Base-by-base conservation (phyloP, 306 rosid genomes). In the Myrica gale region DNA sequence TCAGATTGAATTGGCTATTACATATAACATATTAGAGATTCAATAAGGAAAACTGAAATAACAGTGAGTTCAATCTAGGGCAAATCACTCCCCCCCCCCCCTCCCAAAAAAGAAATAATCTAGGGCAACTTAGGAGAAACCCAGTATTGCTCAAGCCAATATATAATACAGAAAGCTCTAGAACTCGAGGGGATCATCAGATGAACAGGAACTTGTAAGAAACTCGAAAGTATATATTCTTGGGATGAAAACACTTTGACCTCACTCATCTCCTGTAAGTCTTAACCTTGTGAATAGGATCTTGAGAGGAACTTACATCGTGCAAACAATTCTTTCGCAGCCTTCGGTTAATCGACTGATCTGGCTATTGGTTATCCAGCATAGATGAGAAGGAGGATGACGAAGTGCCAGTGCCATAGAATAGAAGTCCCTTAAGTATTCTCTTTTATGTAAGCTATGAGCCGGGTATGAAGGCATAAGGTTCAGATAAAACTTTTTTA, bases 81-180 rank as follows among this genome's bases (percentile, higher is more conserved):
- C 76, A 71, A 76, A 81, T 62, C 54, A 32, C 68, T 32, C 13
- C 26, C n/a, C 37, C 37, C 37, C 37, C 37, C 0, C 37, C 37
- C 3, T 3, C 2, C 13, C 13, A 3, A 15, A 6, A 16, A 16
- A 6, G 39, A 4, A 7, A 4, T 39, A 70, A 78, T 53, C 78
- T 82, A 82, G 83, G 90, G 85, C 83, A 71, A 75, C 79, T 60
- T 32, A 32, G 37, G 2, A 32, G 72, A 8, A 45, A 71, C 0
- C 51, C 10, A 47, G 53, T 65, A 65, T 41, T 65, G 4, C 44
- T 58, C 26, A 74, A 2, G 53, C 48, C 13, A 51, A 3, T 51
- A 73, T 66, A 55, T 32, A 73, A 74, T 9, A 50, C 69, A 57
- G 32, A 76, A 68, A 78, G 48, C 26, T 50, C 61, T 47, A 48